These are phyloP conservation scores for Ascochyta fabae DNA, from an alignment of 2,329 filamentous ascomycete species.

Conservation along the genomic window DNA sequence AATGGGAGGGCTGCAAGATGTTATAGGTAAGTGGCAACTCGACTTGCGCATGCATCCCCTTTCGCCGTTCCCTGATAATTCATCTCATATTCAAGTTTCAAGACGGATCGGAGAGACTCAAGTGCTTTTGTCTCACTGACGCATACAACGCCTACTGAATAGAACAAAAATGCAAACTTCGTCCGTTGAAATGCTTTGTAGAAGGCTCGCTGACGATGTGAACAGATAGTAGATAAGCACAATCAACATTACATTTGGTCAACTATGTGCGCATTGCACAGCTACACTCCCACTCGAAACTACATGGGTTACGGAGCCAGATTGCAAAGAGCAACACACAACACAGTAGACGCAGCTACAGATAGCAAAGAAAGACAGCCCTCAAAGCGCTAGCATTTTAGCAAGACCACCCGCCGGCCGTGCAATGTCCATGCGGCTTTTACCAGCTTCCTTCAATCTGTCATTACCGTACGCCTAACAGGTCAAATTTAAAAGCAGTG, in stretches of 20 bases:
- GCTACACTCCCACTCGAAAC: too few relatives aligned
- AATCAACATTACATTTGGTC: constrained; percentile 2
- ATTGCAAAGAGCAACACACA: neutral
- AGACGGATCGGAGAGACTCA: constrained; percentile 46
- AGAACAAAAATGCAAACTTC: neutral
- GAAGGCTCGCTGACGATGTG: neutral
- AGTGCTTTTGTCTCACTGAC: constrained; percentile 39
- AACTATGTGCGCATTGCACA: neutral
- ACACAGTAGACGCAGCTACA: neutral
- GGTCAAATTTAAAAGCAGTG: neutral
- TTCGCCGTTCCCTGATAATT: constrained; percentile 28
- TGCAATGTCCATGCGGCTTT: neutral
- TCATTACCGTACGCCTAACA: constrained; percentile 8
- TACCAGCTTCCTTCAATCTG: neutral
- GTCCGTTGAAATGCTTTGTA: neutral
- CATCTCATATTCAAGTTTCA: constrained; percentile 40
- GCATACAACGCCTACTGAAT: constrained; percentile 13
- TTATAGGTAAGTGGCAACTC: neutral
- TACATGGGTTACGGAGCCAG: neutral
- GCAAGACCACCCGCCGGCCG: neutral
- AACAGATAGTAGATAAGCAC: constrained; percentile 9
- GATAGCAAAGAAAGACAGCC: neutral
- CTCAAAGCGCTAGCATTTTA: neutral
- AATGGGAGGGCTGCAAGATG: neutral
- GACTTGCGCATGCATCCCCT: neutral